Evolutionary conservation across 306 rosid species (phyloP).

Genomic region (Betula pendula): DNA sequence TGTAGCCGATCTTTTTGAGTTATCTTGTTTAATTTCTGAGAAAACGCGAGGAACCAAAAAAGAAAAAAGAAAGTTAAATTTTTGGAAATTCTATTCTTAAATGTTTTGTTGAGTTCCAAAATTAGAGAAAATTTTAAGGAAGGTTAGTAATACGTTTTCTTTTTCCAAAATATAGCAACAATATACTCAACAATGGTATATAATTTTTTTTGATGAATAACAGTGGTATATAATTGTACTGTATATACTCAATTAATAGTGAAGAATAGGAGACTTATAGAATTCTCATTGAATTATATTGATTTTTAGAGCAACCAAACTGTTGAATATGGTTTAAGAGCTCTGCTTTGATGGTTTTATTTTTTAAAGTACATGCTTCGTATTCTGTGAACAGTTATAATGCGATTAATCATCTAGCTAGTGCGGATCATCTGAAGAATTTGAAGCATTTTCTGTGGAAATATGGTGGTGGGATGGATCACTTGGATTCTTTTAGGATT

Average conservation of each 20-base stretch:
- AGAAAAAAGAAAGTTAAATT: not conserved
- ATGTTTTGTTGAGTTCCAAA: not conserved
- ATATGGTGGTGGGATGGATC: slow-evolving; percentile 56
- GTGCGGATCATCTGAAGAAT: slow-evolving; percentile 64
- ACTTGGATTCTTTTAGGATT: slow-evolving; percentile 53
- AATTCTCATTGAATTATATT: not conserved
- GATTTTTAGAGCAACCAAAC: not conserved
- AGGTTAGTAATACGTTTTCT: not conserved
- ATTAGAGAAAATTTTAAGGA: not conserved
- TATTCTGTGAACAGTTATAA: slow-evolving; percentile 47
- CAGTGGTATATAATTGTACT: not conserved
- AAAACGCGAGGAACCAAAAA: not conserved
- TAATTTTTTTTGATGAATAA: too few species aligned
- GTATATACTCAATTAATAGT: too few species aligned
- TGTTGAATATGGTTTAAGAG: not conserved
- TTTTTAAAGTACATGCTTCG: not conserved
- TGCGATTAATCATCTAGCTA: slow-evolving; percentile 77
- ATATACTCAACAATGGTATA: not conserved
- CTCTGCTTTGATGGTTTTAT: not conserved
- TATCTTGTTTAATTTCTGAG: not conserved
- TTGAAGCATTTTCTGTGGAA: slow-evolving; percentile 90
- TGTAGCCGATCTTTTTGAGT: not conserved
- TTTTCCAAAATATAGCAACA: too few species aligned
- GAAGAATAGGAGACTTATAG: not conserved
- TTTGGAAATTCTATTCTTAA: not conserved